Evolutionary conservation across 2,329 filamentous ascomycete genomes (phyloP), one percentile per base, ranked within the genome.

Genomic region (Teratosphaeriaceae sp.): DNA sequence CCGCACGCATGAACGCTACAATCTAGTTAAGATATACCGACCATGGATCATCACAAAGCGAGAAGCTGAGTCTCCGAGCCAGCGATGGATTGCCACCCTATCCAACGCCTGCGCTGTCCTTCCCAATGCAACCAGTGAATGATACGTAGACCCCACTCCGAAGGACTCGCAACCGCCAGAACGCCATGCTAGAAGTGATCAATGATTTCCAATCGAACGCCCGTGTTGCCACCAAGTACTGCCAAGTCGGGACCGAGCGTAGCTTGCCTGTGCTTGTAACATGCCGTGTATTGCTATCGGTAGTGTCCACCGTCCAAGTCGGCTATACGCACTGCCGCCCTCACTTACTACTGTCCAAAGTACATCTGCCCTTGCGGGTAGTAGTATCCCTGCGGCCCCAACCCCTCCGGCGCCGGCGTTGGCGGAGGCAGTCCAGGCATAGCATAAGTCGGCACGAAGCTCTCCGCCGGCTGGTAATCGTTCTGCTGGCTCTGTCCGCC

Each of bases 401-500:
- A n/a, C n/a, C n/a, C 30, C 20, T 47, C 45, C 15, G 45, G 45
- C 7, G 40, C 45, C 5, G 45, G 45, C 27, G 42, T 48, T 5
- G 45, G 45, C 15, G 55, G 58, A 7, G 52, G 51, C 11, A 62
- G 41, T 3, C 58, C 59, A n/a, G 59, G 55, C 52, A 61, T 56
- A 1, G 60, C 60, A 34, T 60, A 61, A 5, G 50, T 45, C 3
- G 60, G 59, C 11, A 61, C 59, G 38, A 62, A 62, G 43, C 55
- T 56, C 38, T 61, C 58, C 1, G 59, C 60, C 11, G 60, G 60
- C 39, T 60, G 57, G 40, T 61, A 62, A 24, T 47, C 45, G 30
- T 56, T 52, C 19, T 47, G 48, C 20, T 56, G 50, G 8, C 51
- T 23, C 31, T 54, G 51, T 48, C n/a, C 48, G 47, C 16, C 56